Base-by-base conservation (phyloP, 768 basidiomycete species). In the Suillus spraguei region DNA sequence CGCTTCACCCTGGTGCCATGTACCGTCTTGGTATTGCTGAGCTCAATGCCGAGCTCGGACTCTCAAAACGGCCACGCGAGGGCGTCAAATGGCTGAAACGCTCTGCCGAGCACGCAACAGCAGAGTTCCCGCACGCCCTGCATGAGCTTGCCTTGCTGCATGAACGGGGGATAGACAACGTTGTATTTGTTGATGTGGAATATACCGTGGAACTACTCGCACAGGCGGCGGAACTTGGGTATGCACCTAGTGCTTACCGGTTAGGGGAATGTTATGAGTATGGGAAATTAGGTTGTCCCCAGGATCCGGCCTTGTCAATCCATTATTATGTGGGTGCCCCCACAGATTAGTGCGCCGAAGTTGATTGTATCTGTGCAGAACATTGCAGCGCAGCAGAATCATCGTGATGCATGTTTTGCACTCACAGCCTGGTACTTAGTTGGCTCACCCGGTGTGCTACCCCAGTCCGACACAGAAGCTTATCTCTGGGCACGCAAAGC, bases 371-470 rank as follows among this genome's bases (percentile, higher is more conserved):
- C 55, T 67, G 39, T 39, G 14, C 70, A 95, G 94, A 98, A 99
- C 71, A 99, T 99, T 67, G 97, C 97, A 36, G 97, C 97, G 3
- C 97, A 98, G 72, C 96, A 98, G 78, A 89, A 88, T 69, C 97
- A 99, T 73, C 90, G 92, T 5, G 97, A 99, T 71, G 95, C 97
- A 0, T 99, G 97, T 74, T 99, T 99, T 71, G 97, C 97, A 1
- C 82, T 99, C 47, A 99, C 97, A 20, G 96, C 97, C 8, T 99
- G 97, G 97, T 99, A 99, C 72, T 89, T 99, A 66, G 97, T 99
- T 64, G 97, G 97, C 54, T 98, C 96, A 10, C 94, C 96, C 0
- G 97, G 97, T 28, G 95, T 99, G 2, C 85, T 99, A 17, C 97
- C 97, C 1, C 97, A 99, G 72, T 97, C 95, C 0, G 97, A 99